Evolutionary conservation across 2,329 filamentous ascomycete species (phyloP).

Genomic region (Penicillium paneum): DNA sequence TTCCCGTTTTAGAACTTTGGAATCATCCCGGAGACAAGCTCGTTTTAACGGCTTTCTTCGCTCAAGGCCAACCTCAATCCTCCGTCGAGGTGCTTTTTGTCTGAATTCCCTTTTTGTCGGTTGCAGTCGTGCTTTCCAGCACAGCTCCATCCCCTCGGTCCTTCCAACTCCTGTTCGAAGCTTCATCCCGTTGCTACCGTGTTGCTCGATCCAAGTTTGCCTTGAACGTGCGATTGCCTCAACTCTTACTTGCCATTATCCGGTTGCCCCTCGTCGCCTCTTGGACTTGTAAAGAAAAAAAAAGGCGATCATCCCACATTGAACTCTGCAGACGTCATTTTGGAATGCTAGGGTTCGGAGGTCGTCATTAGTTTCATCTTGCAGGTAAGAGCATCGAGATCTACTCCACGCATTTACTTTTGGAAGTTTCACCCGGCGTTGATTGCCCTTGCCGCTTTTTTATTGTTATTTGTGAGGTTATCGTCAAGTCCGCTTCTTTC

Average conservation of each 20-base stretch:
- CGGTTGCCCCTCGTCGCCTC: slow-evolving; percentile 9
- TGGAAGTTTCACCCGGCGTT: not conserved
- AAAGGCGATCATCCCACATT: slow-evolving; percentile 22
- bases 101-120: slow-evolving; percentile 9
- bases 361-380: slow-evolving; percentile 22
- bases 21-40: slow-evolving; percentile 15
- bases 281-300: slow-evolving; percentile 19
- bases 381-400: slow-evolving; percentile 21
- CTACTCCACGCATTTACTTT: not conserved
- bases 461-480: slow-evolving; percentile 1
- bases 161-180: slow-evolving; percentile 21
- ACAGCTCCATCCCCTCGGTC: slow-evolving; percentile 18
- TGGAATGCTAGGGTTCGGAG: slow-evolving; percentile 24
- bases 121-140: slow-evolving; percentile 11
- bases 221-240: slow-evolving; percentile 16
- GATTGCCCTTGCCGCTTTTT: not conserved
- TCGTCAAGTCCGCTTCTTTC: slow-evolving; percentile 7
- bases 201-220: slow-evolving; percentile 11
- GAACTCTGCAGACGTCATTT: slow-evolving; percentile 25
- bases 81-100: slow-evolving; percentile 10
- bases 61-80: slow-evolving; percentile 7
- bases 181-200: slow-evolving; percentile 18
- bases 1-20: slow-evolving; percentile 10
- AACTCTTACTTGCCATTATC: slow-evolving; percentile 8
- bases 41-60: slow-evolving; percentile 8